Percentiles rank a stretch among this genome's conserved stretches.
phyloP scores from a whole-genome alignment of 768 basidiomycete species.

The Sporobolomyces pararoseus region DNA sequence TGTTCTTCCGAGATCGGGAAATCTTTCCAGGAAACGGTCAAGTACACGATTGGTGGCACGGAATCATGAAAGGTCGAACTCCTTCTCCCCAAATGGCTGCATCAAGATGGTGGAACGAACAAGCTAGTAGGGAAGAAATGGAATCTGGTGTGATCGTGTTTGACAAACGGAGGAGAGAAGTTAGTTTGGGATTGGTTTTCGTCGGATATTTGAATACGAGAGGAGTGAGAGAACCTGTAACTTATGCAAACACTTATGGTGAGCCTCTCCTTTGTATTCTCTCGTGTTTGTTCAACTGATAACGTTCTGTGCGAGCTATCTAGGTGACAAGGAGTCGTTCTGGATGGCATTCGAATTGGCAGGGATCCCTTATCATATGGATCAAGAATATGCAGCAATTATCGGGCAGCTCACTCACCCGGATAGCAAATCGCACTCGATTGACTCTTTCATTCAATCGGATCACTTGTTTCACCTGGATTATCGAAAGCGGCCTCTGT shows the following conservation, averaged over 20 bases:
- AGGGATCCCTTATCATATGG: constrained; percentile 29
- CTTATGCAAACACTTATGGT: constrained; percentile 41
- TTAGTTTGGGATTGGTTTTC: constrained; percentile 28
- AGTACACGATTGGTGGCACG: constrained; percentile 39
- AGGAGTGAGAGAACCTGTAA: constrained; percentile 35
- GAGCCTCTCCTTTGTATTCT: too few relatives aligned
- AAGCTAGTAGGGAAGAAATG: constrained; percentile 39
- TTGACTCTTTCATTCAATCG: constrained; percentile 37
- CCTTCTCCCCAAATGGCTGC: constrained; percentile 22
- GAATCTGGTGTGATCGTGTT: constrained; percentile 41
- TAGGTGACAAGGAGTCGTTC: constrained; percentile 42
- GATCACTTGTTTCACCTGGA: constrained; percentile 39
- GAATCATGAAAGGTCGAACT: constrained; percentile 31
- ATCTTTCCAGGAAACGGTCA: constrained; percentile 40
- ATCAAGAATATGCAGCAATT: constrained; percentile 28
- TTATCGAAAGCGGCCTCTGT: constrained; percentile 12
- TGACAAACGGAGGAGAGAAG: constrained; percentile 31
- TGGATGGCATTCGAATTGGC: constrained; percentile 41
- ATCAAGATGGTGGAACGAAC: constrained; percentile 31
- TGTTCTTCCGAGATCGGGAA: constrained; percentile 36
- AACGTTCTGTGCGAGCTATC: too few relatives aligned
- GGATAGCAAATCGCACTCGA: constrained; percentile 33
- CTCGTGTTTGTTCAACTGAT: neutral
- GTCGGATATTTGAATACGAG: constrained; percentile 35
- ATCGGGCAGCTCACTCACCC: constrained; percentile 41